A percentile compares a stretch with the other conserved stretches of the same genome.
Conservation (phyloP, 495 filamentous ascomycete genomes). For the Aspergillus haitiensis region DNA sequence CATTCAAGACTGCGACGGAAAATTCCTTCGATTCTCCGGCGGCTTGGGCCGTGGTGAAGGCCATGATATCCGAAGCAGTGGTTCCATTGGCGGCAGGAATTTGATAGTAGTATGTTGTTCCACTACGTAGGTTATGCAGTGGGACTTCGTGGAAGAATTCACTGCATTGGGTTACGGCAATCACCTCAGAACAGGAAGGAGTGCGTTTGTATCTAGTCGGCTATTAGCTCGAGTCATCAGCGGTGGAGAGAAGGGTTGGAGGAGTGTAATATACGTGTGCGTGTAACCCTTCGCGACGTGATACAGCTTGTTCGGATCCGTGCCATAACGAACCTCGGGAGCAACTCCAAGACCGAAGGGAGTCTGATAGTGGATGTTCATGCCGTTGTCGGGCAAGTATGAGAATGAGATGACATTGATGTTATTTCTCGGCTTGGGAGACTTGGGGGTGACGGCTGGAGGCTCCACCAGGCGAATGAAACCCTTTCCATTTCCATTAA, state of each 20-base stretch:
- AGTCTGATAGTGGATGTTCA: constrained; percentile 56
- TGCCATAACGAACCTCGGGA: constrained; percentile 47
- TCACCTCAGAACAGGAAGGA: constrained; percentile 48
- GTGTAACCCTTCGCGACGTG: constrained; percentile 35
- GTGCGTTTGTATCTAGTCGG: constrained; percentile 49
- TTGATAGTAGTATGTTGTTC: constrained; percentile 20
- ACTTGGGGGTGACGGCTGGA: constrained; percentile 52
- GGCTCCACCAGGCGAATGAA: constrained; percentile 54
- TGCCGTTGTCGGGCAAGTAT: constrained; percentile 46
- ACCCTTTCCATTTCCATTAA: constrained; percentile 55
- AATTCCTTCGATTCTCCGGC: constrained; percentile 39
- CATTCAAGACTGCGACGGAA: constrained; percentile 44
- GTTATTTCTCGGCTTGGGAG: constrained; percentile 48
- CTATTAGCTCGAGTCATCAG: constrained; percentile 1
- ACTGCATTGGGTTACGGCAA: constrained; percentile 49
- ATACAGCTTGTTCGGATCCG: constrained; percentile 27
- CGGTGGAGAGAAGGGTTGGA: background rate
- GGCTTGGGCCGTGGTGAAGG: constrained; percentile 44
- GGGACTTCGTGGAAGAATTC: constrained; percentile 48
- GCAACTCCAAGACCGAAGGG: constrained; percentile 48
- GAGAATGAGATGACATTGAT: constrained; percentile 54
- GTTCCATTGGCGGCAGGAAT: constrained; percentile 31
- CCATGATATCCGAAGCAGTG: constrained; percentile 26
- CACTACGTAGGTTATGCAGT: constrained; percentile 27
- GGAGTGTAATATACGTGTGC: constrained; percentile 32